Conservation (phyloP, 2,329 filamentous ascomycete genomes). For the Graphium sp. region DNA sequence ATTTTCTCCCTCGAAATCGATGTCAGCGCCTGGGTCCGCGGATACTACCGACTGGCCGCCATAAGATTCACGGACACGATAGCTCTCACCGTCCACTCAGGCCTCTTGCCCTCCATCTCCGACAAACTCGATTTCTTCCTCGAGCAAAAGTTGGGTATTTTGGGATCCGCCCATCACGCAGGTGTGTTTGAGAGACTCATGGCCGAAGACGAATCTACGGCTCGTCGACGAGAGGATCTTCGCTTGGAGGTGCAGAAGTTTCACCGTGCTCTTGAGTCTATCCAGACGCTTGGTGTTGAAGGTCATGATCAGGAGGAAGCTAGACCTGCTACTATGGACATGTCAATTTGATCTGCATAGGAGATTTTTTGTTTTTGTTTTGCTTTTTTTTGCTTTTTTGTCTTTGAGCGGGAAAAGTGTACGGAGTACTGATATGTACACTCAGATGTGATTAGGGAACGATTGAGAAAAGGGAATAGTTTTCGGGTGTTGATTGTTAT, state of each 20-base stretch:
- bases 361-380: no score
- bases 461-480: no score
- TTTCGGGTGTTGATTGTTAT: no score
- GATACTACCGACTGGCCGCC: conserved; percentile 53
- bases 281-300: conserved; percentile 23
- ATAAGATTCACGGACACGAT: conserved; percentile 44
- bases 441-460: no score
- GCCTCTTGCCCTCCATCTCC: conserved; percentile 27
- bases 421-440: no score
- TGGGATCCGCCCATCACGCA: conserved; percentile 11
- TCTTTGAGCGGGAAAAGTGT: no score
- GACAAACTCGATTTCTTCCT: conserved; percentile 21
- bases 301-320: no score
- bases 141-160: conserved; percentile 23
- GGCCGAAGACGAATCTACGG: conserved; percentile 28
- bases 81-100: conserved; percentile 27
- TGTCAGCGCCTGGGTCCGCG: conserved; percentile 45
- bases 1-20: conserved; percentile 41
- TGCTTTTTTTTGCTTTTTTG: no score
- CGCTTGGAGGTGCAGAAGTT: conserved; percentile 28
- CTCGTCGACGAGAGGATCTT: conserved; percentile 19
- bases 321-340: no score
- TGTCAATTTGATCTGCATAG: no score
- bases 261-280: conserved; percentile 25
- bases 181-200: conserved; percentile 23